Conservation (phyloP, 78 protist species). For the Anaeramoeba ignava region DNA sequence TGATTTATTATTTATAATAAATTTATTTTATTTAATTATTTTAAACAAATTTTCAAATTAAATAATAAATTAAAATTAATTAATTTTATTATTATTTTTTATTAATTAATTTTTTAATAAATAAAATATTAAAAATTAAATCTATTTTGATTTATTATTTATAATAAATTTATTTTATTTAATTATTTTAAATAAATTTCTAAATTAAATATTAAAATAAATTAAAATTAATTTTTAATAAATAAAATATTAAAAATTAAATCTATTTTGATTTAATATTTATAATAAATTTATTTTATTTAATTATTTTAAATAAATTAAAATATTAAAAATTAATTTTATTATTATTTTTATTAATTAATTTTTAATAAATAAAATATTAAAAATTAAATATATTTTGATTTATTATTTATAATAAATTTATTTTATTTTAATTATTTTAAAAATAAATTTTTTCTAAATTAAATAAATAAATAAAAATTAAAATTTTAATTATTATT, state of each 20-base stretch:
- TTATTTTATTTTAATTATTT: too few relatives aligned
- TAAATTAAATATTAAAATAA: neutral
- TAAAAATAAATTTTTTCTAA: too few relatives aligned
- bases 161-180: neutral
- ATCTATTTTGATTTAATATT: neutral
- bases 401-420: too few relatives aligned
- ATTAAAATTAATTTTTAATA: slow-evolving; percentile 2
- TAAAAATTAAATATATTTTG: neutral
- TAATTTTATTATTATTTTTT: too few relatives aligned
- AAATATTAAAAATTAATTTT: neutral
- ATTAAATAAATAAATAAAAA: too few relatives aligned
- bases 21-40: slow-evolving; percentile 5
- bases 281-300: neutral
- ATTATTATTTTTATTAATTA: neutral
- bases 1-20: neutral
- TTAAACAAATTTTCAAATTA: slow-evolving; percentile 4
- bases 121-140: too few relatives aligned
- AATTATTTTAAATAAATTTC: neutral
- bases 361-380: neutral
- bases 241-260: neutral
- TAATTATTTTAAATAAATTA: neutral
- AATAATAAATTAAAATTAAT: too few relatives aligned
- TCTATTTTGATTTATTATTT: too few relatives aligned
- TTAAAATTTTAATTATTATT: too few relatives aligned
- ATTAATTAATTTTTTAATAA: too few relatives aligned